These are phyloP conservation scores for Camelina hispida DNA, from an alignment of 345 rosid species.

Conservation along the genomic window DNA sequence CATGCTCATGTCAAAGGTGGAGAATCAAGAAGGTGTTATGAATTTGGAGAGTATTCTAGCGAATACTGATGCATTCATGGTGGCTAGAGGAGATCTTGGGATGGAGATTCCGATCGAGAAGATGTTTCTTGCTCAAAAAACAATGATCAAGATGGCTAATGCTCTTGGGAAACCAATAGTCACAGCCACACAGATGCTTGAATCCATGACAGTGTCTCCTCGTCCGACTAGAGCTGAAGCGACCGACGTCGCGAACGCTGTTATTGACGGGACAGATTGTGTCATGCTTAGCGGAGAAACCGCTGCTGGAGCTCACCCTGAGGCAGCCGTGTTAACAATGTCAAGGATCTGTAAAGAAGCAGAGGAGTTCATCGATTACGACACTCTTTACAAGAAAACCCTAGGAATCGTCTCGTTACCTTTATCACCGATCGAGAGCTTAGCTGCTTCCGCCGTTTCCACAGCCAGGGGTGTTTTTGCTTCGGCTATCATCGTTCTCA, in stretches of 20 bases:
- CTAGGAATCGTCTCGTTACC: conserved; percentile 56
- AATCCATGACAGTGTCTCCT: conserved; percentile 73
- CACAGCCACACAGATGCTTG: conserved; percentile 69
- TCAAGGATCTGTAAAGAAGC: conserved; percentile 71
- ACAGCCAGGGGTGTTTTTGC: conserved; percentile 54
- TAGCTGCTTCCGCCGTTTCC: conserved; percentile 66
- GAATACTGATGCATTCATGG: conserved; percentile 79
- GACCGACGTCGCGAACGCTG: conserved; percentile 82
- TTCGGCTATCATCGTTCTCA: conserved; percentile 59
- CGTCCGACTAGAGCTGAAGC: conserved; percentile 81
- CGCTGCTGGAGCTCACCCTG: conserved; percentile 76
- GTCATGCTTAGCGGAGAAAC: conserved; percentile 84
- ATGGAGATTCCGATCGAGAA: conserved; percentile 83
- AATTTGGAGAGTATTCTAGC: conserved; percentile 64
- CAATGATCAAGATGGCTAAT: conserved; percentile 69
- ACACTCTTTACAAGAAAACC: conserved; percentile 52
- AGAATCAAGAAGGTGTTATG: conserved; percentile 74
- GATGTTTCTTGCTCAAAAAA: conserved; percentile 72
- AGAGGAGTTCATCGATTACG: conserved; percentile 58
- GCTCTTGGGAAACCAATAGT: conserved; percentile 68
- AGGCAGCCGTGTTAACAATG: conserved; percentile 62
- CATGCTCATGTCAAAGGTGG: conserved; percentile 53
- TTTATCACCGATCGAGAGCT: conserved; percentile 60
- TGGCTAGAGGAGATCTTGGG: conserved; percentile 79
- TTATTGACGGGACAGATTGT: conserved; percentile 75